These are phyloP conservation scores for Tulasnella sp. DNA, from an alignment of 768 basidiomycete genomes.

Conservation along the genomic window DNA sequence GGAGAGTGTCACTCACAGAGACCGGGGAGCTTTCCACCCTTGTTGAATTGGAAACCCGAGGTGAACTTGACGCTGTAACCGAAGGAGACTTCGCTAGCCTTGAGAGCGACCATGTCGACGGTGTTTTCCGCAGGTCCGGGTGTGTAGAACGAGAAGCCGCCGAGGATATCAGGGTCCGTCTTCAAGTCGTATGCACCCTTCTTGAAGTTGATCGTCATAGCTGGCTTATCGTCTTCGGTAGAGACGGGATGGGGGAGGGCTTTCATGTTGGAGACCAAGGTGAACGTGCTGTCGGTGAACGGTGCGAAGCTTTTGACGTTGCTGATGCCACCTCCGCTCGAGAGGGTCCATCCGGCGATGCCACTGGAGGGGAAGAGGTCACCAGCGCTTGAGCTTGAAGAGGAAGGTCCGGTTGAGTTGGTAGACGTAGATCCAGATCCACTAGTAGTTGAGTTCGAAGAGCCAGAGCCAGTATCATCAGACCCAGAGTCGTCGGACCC, in stretches of 20 bases:
- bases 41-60: constrained; percentile 49
- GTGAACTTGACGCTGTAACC: constrained; percentile 59
- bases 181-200: constrained; percentile 9
- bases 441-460: neutral
- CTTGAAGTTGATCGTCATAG: constrained; percentile 6
- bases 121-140: constrained; percentile 34
- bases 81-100: constrained; percentile 56
- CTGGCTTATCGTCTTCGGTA: constrained; percentile 36
- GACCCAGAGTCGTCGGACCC: neutral
- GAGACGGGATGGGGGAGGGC: constrained; percentile 34
- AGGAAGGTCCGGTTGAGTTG: neutral
- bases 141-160: constrained; percentile 64
- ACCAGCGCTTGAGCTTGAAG: neutral
- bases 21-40: constrained; percentile 64
- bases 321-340: constrained; percentile 39
- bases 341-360: constrained; percentile 28
- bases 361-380: constrained; percentile 26
- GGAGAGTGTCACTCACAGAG: constrained; percentile 39
- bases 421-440: neutral
- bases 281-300: constrained; percentile 36
- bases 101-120: constrained; percentile 30
- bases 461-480: neutral
- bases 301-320: constrained; percentile 28
- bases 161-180: constrained; percentile 27
- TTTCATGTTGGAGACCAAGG: constrained; percentile 31